phyloP scores from a whole-genome alignment of 78 protist genomes.

The Cavenderia fasciculata region DNA sequence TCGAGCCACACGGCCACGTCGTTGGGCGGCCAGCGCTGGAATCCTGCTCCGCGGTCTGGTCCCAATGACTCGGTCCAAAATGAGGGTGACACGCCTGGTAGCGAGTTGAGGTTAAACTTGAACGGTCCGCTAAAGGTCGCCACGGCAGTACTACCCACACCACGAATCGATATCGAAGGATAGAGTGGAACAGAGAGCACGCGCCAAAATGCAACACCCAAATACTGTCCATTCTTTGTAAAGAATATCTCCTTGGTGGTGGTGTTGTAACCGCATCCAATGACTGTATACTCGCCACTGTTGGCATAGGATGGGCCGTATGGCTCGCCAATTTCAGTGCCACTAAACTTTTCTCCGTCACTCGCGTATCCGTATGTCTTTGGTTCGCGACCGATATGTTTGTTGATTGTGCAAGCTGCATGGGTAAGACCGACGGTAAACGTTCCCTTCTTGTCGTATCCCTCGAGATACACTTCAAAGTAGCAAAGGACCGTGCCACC shows the following conservation, averaged over 20 bases:
- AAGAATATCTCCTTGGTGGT: constrained; percentile 55
- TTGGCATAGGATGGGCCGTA: constrained; percentile 13
- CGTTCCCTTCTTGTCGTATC: constrained; percentile 39
- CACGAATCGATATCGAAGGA: constrained; percentile 44
- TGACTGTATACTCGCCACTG: constrained; percentile 19
- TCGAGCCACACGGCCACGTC: constrained; percentile 65
- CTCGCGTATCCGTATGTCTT: constrained; percentile 35
- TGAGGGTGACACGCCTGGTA: constrained; percentile 47
- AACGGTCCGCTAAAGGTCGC: constrained; percentile 38
- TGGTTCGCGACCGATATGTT: constrained; percentile 61
- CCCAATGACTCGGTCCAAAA: constrained; percentile 51
- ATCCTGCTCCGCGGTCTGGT: constrained; percentile 21
- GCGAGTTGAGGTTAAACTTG: constrained; percentile 3
- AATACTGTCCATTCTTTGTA: constrained; percentile 46
- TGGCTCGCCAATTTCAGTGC: constrained; percentile 34
- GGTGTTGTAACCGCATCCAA: constrained; percentile 65
- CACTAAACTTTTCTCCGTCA: constrained; percentile 58
- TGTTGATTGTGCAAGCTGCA: constrained; percentile 23
- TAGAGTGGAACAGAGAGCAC: constrained; percentile 39
- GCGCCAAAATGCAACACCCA: constrained; percentile 61
- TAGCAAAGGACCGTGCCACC: neutral
- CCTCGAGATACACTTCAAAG: constrained; percentile 65
- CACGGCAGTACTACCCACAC: constrained; percentile 5
- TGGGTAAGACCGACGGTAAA: constrained; percentile 58
- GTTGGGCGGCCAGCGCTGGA: constrained; percentile 31